Evolutionary conservation across 805 yeast species (phyloP).

Genomic region (Komagataella pastoris): DNA sequence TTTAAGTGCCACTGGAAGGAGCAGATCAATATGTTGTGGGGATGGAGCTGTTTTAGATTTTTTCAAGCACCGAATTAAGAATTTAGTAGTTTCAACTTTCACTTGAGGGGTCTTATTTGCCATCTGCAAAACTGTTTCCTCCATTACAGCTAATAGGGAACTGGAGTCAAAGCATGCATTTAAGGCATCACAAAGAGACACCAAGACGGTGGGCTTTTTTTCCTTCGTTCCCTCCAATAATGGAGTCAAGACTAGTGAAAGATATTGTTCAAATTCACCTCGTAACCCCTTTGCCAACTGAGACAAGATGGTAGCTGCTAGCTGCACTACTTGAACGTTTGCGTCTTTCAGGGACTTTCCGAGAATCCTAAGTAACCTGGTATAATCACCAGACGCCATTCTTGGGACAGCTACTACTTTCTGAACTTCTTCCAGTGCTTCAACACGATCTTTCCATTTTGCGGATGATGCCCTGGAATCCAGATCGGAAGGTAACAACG

Average conservation of each 20-base stretch:
- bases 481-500: constrained; percentile 55
- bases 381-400: constrained; percentile 47
- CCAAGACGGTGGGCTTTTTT: constrained; percentile 67
- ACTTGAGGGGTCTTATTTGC: constrained; percentile 76
- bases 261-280: constrained; percentile 39
- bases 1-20: constrained; percentile 43
- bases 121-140: constrained; percentile 45
- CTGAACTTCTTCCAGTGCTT: constrained; percentile 53
- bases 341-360: constrained; percentile 79
- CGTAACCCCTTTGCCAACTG: constrained; percentile 56
- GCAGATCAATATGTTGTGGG: constrained; percentile 36
- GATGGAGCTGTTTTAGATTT: constrained; percentile 35
- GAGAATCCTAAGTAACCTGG: constrained; percentile 44
- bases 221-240: constrained; percentile 79
- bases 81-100: constrained; percentile 56
- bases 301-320: constrained; percentile 58
- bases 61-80: constrained; percentile 48
- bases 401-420: constrained; percentile 41
- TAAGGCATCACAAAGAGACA: constrained; percentile 53
- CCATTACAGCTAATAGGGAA: constrained; percentile 41
- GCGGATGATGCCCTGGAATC: constrained; percentile 37
- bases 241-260: constrained; percentile 37
- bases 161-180: constrained; percentile 46
- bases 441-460: constrained; percentile 91
- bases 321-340: constrained; percentile 72